Evolutionary conservation across 805 yeast genomes (phyloP), one percentile per base, ranked within the genome.

Genomic region (Yamadazyma laniorum): DNA sequence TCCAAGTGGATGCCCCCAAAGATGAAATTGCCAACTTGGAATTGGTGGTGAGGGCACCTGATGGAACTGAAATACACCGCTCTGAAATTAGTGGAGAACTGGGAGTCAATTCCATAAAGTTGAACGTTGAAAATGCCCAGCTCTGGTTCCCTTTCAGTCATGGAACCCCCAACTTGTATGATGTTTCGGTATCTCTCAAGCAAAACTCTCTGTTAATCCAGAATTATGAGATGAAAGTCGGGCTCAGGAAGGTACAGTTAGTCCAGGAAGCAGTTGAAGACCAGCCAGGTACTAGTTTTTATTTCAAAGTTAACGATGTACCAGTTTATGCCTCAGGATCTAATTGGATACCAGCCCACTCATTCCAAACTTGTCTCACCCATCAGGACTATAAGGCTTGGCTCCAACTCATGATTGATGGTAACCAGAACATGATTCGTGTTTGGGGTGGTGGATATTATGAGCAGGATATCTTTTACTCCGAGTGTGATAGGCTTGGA

Each of bases 361-460:
- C 67, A 1, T 59, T 69, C 35, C 55, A 55, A 13, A 60, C 70
- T 2, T 40, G 42, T 12, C 43, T 70, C 7, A 54, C 61, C 5
- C 43, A 52, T 2, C 34, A 53, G n/a, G 72, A 69, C 39, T 72
- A 72, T 49, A 38, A 47, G 4, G 48, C 51, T 4, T 66, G 70
- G 68, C 43, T 73, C 13, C 43, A 52, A 21, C 45, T 66, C 18
- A 58, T 62, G 18, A 55, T 52, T 1, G 53, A 58, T 22, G 74
- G 75, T 1, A 55, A 70, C 42, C 74, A 68, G 39, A 66, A 63
- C 36, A 67, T 71, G 72, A 45, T 72, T 25, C 53, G 77, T 27
- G 63, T 71, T 2, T 73, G 77, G 77, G 78, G 72, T 6, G 78
- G 78, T 19, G 78, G 78, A 2, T 55, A 51, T 42, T 73, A 66